Conservation (phyloP, 2,329 filamentous ascomycete species). For the Coniochaeta hoffmannii region DNA sequence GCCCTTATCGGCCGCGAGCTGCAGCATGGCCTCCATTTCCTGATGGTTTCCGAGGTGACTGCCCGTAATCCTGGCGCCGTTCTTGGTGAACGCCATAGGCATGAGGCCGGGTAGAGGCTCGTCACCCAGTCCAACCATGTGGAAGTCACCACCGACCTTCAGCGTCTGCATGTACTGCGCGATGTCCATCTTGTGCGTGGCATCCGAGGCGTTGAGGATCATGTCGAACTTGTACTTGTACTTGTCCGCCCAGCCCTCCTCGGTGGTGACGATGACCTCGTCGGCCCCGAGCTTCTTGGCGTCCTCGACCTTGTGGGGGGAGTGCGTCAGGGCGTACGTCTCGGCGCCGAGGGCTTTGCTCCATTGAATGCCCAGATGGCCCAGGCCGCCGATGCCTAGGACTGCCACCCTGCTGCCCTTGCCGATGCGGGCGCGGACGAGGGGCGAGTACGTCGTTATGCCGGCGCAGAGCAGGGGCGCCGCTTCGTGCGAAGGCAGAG, state of each 20-base stretch:
- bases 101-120: constrained; percentile 35
- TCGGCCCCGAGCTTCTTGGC: constrained; percentile 56
- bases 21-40: constrained; percentile 51
- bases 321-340: constrained; percentile 56
- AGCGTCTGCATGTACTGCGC: constrained; percentile 41
- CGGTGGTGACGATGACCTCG: constrained; percentile 36
- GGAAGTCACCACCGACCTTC: constrained; percentile 46
- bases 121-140: constrained; percentile 51
- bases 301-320: constrained; percentile 49
- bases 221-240: constrained; percentile 44
- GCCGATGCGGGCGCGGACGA: constrained; percentile 59
- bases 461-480: constrained; percentile 74
- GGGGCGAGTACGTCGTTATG: constrained; percentile 64
- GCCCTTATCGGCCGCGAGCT: constrained; percentile 44
- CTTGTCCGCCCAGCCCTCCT: constrained; percentile 51
- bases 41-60: constrained; percentile 56
- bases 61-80: constrained; percentile 28
- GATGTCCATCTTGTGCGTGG: constrained; percentile 47
- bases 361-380: constrained; percentile 66
- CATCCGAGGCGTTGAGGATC: constrained; percentile 41
- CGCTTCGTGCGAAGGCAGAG: constrained; percentile 36
- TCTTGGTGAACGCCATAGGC: constrained; percentile 32
- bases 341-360: constrained; percentile 64
- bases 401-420: constrained; percentile 66
- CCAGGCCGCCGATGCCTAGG: constrained; percentile 65